phyloP scores from a whole-genome alignment of 2,329 filamentous ascomycete genomes.

The Polytolypa hystricis region DNA sequence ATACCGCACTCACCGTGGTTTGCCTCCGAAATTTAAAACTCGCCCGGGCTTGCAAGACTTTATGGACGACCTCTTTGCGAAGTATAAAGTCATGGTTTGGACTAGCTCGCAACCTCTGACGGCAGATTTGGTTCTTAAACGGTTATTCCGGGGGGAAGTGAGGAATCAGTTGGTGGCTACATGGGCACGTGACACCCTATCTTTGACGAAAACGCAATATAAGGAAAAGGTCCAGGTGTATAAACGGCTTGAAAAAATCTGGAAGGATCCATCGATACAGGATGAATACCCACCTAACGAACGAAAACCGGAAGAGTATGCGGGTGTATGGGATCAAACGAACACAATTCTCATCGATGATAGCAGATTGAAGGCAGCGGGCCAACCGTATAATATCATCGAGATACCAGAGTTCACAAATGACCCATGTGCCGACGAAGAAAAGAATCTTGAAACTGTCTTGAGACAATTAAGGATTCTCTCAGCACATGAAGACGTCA shows the following conservation, averaged over 20 bases:
- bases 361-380: conserved; percentile 63
- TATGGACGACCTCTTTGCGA: conserved; percentile 59
- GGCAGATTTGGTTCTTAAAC: conserved; percentile 48
- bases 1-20: conserved; percentile 48
- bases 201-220: conserved; percentile 55
- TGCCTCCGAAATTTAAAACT: conserved; percentile 46
- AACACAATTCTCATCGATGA: conserved; percentile 92
- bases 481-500: conserved; percentile 39
- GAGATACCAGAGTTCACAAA: conserved; percentile 63
- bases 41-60: conserved; percentile 61
- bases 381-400: conserved; percentile 74
- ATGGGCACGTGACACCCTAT: conserved; percentile 71
- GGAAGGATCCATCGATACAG: conserved; percentile 43
- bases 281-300: conserved; percentile 8
- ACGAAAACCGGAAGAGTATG: conserved; percentile 3
- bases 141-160: conserved; percentile 48
- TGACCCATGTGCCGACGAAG: conserved; percentile 29
- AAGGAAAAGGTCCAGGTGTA: conserved; percentile 68
- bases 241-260: conserved; percentile 68
- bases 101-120: conserved; percentile 71
- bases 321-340: conserved; percentile 55
- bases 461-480: conserved; percentile 43
- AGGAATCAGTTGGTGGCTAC: conserved; percentile 50
- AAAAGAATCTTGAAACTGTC: conserved; percentile 40
- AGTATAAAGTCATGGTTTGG: conserved; percentile 79